These are phyloP conservation scores for Sphaerulina populicola DNA, from an alignment of 2,329 filamentous ascomycete species.

Conservation along the genomic window DNA sequence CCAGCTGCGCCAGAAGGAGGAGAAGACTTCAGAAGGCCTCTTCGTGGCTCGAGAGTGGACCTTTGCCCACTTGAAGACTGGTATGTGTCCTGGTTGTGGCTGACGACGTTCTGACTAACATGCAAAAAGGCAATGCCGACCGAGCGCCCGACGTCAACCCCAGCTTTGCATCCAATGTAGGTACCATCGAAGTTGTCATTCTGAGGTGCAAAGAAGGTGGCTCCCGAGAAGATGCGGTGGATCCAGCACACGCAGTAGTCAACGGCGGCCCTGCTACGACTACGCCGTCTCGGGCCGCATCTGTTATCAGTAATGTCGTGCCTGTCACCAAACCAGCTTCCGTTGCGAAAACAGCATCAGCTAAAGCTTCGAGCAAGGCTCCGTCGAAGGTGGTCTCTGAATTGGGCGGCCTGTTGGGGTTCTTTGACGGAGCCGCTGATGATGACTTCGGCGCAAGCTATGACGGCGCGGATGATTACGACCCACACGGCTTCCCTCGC, in stretches of 20 bases:
- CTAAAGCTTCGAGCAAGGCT: constrained; percentile 6
- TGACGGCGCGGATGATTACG: constrained; percentile 9
- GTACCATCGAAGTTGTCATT: constrained; percentile 43
- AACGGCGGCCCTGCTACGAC: neutral
- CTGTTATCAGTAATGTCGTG: neutral
- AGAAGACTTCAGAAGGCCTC: constrained; percentile 37
- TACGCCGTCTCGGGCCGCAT: neutral
- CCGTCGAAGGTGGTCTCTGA: constrained; percentile 15
- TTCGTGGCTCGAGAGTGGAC: constrained; percentile 48
- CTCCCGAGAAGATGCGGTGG: constrained; percentile 4
- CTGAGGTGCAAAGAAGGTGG: constrained; percentile 34
- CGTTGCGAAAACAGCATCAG: constrained; percentile 5
- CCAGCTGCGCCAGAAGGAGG: constrained; percentile 47
- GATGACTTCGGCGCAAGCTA: constrained; percentile 3
- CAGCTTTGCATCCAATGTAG: constrained; percentile 35
- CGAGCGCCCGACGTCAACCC: constrained; percentile 30
- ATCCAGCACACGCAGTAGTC: constrained; percentile 2
- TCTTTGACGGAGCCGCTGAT: constrained; percentile 33
- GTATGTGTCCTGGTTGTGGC: constrained; percentile 29
- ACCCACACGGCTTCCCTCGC: neutral
- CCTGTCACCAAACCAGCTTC: constrained; percentile 1
- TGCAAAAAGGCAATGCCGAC: constrained; percentile 33
- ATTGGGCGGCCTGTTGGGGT: constrained; percentile 23
- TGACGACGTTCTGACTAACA: constrained; percentile 12
- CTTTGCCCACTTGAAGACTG: constrained; percentile 44